Evolutionary conservation across 257 asterid species (phyloP).

Genomic region (Solanum gandarillasii): DNA sequence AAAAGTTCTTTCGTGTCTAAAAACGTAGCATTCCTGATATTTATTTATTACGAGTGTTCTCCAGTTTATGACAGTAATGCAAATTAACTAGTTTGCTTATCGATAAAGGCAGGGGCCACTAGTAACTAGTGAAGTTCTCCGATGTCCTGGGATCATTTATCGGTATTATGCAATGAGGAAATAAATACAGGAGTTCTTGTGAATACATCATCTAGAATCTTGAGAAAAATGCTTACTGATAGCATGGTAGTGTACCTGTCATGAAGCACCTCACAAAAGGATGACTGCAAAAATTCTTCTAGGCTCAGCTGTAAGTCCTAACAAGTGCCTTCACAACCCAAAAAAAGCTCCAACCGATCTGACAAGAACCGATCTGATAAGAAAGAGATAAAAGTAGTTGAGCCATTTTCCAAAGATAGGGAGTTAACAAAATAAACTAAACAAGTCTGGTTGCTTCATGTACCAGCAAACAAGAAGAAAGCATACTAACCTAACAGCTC

Average conservation of each 20-base stretch:
- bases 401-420: background rate
- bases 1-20: background rate
- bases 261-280: background rate
- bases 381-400: background rate
- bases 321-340: background rate
- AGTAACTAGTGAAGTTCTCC: background rate
- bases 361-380: background rate
- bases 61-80: background rate
- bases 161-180: background rate
- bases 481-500: conserved; percentile 28
- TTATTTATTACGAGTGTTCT: background rate
- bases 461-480: background rate
- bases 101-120: background rate
- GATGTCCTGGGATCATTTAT: background rate
- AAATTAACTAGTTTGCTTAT: background rate
- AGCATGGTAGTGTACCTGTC: background rate
- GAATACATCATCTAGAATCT: background rate
- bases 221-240: background rate
- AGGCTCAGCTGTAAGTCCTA: background rate
- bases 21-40: background rate
- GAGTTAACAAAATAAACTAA: background rate
- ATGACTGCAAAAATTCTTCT: background rate
- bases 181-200: background rate
- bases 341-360: background rate
- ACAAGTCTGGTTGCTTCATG: background rate